A percentile compares a stretch with the other conserved stretches of the same genome.
phyloP scores from a whole-genome alignment of 2,329 filamentous ascomycete genomes.

The Phialocephala sp. region DNA sequence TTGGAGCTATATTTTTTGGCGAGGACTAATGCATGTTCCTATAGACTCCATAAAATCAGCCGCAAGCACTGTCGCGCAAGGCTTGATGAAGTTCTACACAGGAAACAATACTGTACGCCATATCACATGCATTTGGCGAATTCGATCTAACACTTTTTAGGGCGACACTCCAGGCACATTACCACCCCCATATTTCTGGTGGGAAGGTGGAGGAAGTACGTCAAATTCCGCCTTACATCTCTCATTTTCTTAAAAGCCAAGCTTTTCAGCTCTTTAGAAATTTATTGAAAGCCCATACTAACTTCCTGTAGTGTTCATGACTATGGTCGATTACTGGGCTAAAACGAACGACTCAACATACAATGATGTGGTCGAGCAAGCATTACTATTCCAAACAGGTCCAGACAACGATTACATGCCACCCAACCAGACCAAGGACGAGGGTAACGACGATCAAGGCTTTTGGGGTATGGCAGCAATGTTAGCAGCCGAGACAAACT shows the following conservation, averaged over 20 bases:
- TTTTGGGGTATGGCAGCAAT: slow-evolving; percentile 76
- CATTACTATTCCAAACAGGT: slow-evolving; percentile 75
- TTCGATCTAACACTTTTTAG: slow-evolving; percentile 25
- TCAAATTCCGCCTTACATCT: neutral
- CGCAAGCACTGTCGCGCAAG: slow-evolving; percentile 49
- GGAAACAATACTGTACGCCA: slow-evolving; percentile 53
- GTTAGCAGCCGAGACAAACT: slow-evolving; percentile 71
- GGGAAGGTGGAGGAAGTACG: slow-evolving; percentile 69
- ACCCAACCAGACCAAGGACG: slow-evolving; percentile 67
- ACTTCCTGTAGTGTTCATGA: slow-evolving; percentile 56
- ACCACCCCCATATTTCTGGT: slow-evolving; percentile 59
- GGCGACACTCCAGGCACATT: slow-evolving; percentile 56
- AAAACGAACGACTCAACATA: slow-evolving; percentile 76
- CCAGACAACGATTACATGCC: slow-evolving; percentile 79
- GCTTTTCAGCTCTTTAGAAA: neutral
- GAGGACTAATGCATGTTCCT: neutral
- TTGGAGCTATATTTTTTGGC: neutral
- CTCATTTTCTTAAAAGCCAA: neutral
- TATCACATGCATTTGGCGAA: neutral
- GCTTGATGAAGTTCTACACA: slow-evolving; percentile 57
- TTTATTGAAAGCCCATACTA: neutral
- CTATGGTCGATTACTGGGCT: slow-evolving; percentile 82
- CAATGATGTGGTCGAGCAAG: slow-evolving; percentile 69
- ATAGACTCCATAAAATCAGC: slow-evolving; percentile 44
- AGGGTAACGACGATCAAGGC: slow-evolving; percentile 77